phyloP scores from a whole-genome alignment of 371 early-diverging fungal species.

The Paraphysoderma sedebokerense region DNA sequence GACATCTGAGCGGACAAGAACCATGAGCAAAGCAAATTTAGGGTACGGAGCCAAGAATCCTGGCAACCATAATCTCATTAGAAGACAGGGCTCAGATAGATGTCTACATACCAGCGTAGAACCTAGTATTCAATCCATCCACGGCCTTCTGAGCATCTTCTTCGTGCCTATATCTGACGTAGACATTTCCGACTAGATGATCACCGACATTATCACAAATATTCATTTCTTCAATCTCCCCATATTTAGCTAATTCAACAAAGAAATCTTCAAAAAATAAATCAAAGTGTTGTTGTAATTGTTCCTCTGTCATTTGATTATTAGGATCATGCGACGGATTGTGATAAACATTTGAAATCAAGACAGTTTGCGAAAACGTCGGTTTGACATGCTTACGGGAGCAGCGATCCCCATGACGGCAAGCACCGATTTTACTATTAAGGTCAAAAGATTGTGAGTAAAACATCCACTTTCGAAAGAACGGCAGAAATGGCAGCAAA shows the following conservation, averaged over 20 bases:
- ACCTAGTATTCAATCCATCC: slow-evolving; percentile 77
- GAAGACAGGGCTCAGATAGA: neutral
- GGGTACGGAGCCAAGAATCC: neutral
- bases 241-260: slow-evolving; percentile 87
- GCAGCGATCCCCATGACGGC: slow-evolving; percentile 93
- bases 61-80: neutral
- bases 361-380: slow-evolving; percentile 75
- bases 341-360: slow-evolving; percentile 85
- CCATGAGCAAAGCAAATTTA: neutral
- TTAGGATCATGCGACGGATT: slow-evolving; percentile 76
- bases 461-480: neutral
- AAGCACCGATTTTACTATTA: slow-evolving; percentile 98
- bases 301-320: slow-evolving; percentile 42
- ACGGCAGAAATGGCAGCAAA: neutral
- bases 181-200: slow-evolving; percentile 96
- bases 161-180: slow-evolving; percentile 75
- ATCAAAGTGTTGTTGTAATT: slow-evolving; percentile 88
- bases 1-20: neutral
- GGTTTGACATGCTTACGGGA: slow-evolving; percentile 95
- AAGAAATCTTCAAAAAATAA: slow-evolving; percentile 93
- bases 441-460: slow-evolving; percentile 80
- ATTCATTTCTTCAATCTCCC: slow-evolving; percentile 87
- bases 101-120: slow-evolving; percentile 57
- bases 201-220: slow-evolving; percentile 97
- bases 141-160: slow-evolving; percentile 86